Conservation (phyloP, 148 eudicot genomes). For the Mesembryanthemum crystallinum region DNA sequence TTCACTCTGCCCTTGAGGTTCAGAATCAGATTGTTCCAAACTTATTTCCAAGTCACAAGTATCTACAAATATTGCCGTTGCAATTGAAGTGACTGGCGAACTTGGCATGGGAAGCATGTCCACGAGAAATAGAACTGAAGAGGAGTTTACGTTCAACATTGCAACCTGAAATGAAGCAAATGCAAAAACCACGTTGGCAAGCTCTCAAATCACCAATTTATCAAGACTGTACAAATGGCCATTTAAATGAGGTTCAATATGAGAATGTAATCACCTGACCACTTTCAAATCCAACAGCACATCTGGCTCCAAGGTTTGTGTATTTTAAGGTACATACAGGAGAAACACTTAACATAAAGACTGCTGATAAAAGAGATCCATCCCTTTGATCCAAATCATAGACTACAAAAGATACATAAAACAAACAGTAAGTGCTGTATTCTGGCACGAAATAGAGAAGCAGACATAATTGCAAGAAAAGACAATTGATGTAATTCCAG, state of each 20-base stretch:
- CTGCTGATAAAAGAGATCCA: conserved; percentile 50
- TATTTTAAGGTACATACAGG: conserved; percentile 57
- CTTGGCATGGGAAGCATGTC: conserved; percentile 47
- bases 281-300: conserved; percentile 69
- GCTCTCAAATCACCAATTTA: not conserved
- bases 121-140: conserved; percentile 60
- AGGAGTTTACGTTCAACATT: conserved; percentile 56
- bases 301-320: conserved; percentile 57
- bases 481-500: not conserved
- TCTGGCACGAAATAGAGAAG: not conserved
- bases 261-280: conserved; percentile 56
- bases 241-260: not conserved
- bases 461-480: not conserved
- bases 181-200: conserved; percentile 10
- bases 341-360: conserved; percentile 59
- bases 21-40: conserved; percentile 42
- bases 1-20: conserved; percentile 32
- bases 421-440: not conserved
- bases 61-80: conserved; percentile 37
- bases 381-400: conserved; percentile 33
- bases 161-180: conserved; percentile 58
- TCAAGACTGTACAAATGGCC: not conserved
- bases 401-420: conserved; percentile 24
- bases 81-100: conserved; percentile 55
- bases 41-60: conserved; percentile 19